These are phyloP conservation scores for Ottelia alismoides DNA, from an alignment of 106 monocot species.

Conservation along the genomic window DNA sequence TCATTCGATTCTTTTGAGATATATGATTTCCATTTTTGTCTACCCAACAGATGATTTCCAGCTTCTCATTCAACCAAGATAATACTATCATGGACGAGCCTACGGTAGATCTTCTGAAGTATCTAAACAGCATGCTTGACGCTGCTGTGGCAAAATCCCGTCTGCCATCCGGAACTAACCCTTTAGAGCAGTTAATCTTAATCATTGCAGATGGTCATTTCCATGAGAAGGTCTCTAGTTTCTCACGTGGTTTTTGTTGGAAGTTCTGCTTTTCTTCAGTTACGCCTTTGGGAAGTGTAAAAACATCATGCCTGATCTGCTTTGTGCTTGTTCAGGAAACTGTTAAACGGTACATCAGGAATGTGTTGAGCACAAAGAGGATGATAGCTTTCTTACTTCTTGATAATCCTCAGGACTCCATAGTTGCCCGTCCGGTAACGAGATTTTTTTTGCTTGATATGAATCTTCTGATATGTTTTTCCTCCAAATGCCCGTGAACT, in stretches of 20 bases:
- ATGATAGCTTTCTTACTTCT: neutral
- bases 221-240: too few relatives aligned
- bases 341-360: too few relatives aligned
- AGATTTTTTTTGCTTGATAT: neutral
- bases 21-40: too few relatives aligned
- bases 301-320: neutral
- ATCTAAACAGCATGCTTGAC: too few relatives aligned
- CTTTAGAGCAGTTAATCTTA: too few relatives aligned
- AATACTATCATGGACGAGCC: too few relatives aligned
- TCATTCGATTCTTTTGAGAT: neutral
- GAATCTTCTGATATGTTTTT: neutral
- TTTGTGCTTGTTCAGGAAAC: neutral
- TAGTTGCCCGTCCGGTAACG: neutral
- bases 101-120: too few relatives aligned
- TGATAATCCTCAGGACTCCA: too few relatives aligned
- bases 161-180: neutral
- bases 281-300: neutral
- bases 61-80: too few relatives aligned
- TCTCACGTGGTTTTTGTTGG: too few relatives aligned
- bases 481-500: too few relatives aligned
- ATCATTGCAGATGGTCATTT: neutral
- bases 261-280: too few relatives aligned
- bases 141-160: neutral
- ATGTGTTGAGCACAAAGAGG: neutral
- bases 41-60: neutral